These are phyloP conservation scores for Vigna nakashimae DNA, from an alignment of 306 rosid species.

Conservation along the genomic window DNA sequence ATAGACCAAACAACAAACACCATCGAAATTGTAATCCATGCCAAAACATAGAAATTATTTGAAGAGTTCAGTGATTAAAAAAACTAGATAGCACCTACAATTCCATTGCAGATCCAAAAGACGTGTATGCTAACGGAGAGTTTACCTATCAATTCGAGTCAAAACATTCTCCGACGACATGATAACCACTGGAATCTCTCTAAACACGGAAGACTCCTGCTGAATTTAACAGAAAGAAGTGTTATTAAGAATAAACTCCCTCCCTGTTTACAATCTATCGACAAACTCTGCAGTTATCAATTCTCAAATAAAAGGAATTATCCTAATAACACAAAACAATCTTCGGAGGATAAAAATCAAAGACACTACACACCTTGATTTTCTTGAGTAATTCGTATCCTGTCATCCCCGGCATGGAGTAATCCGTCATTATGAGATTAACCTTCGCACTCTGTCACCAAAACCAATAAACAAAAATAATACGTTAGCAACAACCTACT, in stretches of 20 bases:
- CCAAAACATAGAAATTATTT: not conserved
- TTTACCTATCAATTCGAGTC: slow-evolving; percentile 88
- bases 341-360: not conserved
- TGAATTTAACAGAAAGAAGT: slow-evolving; percentile 39
- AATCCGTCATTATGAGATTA: slow-evolving; percentile 93
- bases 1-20: slow-evolving; percentile 12
- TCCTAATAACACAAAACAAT: too few relatives aligned
- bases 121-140: slow-evolving; percentile 15
- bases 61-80: not conserved
- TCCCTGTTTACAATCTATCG: too few relatives aligned
- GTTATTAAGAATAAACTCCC: not conserved
- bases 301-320: too few relatives aligned
- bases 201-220: slow-evolving; percentile 88
- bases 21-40: not conserved
- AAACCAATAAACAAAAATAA: slow-evolving; percentile 37
- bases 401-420: slow-evolving; percentile 99
- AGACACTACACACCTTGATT: slow-evolving; percentile 68
- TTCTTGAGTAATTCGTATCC: slow-evolving; percentile 93
- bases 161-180: slow-evolving; percentile 93
- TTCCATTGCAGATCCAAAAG: not conserved
- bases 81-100: not conserved
- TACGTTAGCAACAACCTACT: slow-evolving; percentile 13
- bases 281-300: not conserved
- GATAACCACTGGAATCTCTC: slow-evolving; percentile 90
- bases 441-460: slow-evolving; percentile 72